Percentiles rank a stretch among this genome's conserved stretches.
Conservation (phyloP, 345 rosid species). For the Lepidium africanum region DNA sequence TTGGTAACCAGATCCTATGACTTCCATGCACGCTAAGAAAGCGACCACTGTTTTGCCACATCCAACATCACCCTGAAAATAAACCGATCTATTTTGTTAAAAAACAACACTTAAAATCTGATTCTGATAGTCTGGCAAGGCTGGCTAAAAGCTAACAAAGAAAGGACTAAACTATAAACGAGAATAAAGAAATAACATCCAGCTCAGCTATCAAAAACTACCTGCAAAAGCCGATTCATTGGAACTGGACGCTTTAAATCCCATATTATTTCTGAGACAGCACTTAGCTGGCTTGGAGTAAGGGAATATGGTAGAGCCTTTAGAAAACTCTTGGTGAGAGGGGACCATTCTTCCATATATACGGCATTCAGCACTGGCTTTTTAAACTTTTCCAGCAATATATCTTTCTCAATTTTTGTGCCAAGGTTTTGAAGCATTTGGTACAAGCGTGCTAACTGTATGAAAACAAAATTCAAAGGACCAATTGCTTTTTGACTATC, state of each 20-base stretch:
- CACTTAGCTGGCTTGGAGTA: constrained; percentile 82
- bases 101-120: background rate
- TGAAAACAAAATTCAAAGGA: background rate
- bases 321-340: constrained; percentile 60
- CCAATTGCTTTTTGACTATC: background rate
- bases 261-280: constrained; percentile 88
- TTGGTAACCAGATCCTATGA: constrained; percentile 88
- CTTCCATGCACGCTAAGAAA: constrained; percentile 97
- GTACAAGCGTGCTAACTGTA: constrained; percentile 80
- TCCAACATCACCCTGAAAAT: constrained; percentile 87
- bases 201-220: constrained; percentile 12
- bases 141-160: background rate
- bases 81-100: constrained; percentile 8
- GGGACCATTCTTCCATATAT: constrained; percentile 68
- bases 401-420: constrained; percentile 64
- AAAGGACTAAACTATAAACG: background rate
- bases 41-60: constrained; percentile 97
- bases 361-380: constrained; percentile 54
- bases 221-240: constrained; percentile 98
- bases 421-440: constrained; percentile 93
- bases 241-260: constrained; percentile 88
- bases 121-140: background rate
- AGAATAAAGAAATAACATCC: background rate
- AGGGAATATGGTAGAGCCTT: constrained; percentile 84
- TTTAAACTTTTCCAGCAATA: constrained; percentile 66